Base-by-base conservation (phyloP, 345 rosid species). In the Crucihimalaya himalaica region DNA sequence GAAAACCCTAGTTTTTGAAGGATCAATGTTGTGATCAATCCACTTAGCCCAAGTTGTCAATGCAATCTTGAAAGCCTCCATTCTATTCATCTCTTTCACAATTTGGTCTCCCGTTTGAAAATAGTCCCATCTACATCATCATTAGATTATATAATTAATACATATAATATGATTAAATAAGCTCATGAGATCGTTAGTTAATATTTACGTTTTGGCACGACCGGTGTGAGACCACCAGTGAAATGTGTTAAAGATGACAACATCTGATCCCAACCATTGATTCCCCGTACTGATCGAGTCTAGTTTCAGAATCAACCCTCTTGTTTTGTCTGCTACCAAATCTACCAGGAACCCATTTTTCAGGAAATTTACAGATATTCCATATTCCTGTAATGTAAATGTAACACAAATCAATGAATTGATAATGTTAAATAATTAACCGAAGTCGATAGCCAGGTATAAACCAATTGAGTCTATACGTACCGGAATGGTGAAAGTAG, bases 161-260 rank as follows among this genome's bases (percentile, higher is more conserved):
- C 21, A n/a, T 29, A 27, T n/a, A 0, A 42, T 40, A 5, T 25
- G 66, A n/a, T 6, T 31, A 27, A 32, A 13, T 42, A 13, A 61
- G 47, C 37, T 19, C 25, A 52, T 18, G 15, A 37, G 2, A 35
- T 16, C n/a, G 15, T 54, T 46, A 9, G 5, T 12, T 15, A 53
- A 21, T 4, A 25, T 56, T 2, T 79, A 84, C 88, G 81, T 73
- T 63, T 67, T 68, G 15, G 65, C 19, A 10, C 32, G 73, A 25
- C 94, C 92, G 0, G 56, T 76, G 74, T 88, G 90, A 27, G 56
- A 6, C 90, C 92, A 88, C 97, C 92, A 87, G 47, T 86, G 94
- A 45, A 63, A 90, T 60, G 88, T 79, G 77, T 88, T 88, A 75
- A 90, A 90, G 84, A 90, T 83, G 48, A 83, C 72, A 47, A 82